Evolutionary conservation across 768 basidiomycete species (phyloP), one percentile per base, ranked within the genome.

Genomic region (Tulasnella calospora): DNA sequence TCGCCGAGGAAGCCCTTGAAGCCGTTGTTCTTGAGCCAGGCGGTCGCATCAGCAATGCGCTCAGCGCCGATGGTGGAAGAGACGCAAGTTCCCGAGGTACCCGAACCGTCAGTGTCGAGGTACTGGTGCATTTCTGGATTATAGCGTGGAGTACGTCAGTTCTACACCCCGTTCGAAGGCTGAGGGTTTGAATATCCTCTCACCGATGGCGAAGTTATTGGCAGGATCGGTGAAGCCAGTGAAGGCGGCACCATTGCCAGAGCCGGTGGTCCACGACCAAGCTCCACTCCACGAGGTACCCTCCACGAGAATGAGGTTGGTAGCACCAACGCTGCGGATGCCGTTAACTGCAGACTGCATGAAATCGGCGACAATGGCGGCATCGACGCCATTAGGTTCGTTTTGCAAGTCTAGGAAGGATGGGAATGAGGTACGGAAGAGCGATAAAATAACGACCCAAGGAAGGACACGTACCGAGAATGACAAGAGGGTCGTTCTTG

Each of bases 281-380:
- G 89, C 89, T 78, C 89, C 90, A 79, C 89, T 90, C 84, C 85
- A 90, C 55, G 88, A 82, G 7, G 83, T 85, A 40, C 85, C 89
- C 86, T 83, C 84, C 41, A 83, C 81, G 44, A 84, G 83, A 79
- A 87, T 86, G 40, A 85, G 82, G 79, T 87, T 86, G 7, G 84
- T 91, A 27, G 91, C 91, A 79, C 92, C 91, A 47, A 85, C 85
- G 12, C 88, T 83, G 81, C 91, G 87, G 81, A 92, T 90, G 80
- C 88, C 90, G 81, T 90, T 90, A 79, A 92, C 85, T 7, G 89
- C 90, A 61, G 89, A 89, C 87, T 92, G 91, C 83, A 87, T 88
- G 89, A 90, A 83, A 67, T 85, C 80, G 82, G 88, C 88, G 36
- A 89, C 89, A 35, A 85, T 84, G n/a, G 83, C 79, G 6, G 89